Base-by-base conservation (phyloP, 2,329 filamentous ascomycete genomes). In the Falciphora oryzae region DNA sequence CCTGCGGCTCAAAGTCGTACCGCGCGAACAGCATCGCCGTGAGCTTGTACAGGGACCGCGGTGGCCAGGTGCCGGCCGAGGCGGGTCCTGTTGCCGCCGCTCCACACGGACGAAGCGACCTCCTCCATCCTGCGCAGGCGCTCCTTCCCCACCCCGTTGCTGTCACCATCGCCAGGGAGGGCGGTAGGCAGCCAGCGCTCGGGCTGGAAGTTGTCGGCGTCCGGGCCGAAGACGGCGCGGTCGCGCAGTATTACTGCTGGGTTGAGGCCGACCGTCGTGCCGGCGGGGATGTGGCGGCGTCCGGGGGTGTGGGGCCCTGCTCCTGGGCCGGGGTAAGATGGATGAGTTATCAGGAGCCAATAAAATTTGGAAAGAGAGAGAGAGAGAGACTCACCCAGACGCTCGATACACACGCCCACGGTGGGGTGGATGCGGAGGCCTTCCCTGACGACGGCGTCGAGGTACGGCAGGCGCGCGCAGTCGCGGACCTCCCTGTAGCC, bases 161-260 rank as follows among this genome's bases (percentile, higher is more conserved):
- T 11, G 32, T 8, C 10, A 11, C 29, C 29, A 29, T 6, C 29
- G 29, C 10, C 31, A 10, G 31, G 38, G 0, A 77, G 78, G 66
- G 81, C 81, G 74, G 70, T 69, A 31, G 71, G 69, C 13, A 78
- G 67, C 76, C 85, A 87, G n/a, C 86, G 73, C 70, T 88, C 85
- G 0, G 86, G 86, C 4, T 82, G 73, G 69, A 83, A 89, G 0
- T 70, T 70, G 59, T 87, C 81, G 0, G 82, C 79, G 66, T 89
- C 83, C 0, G 77, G 70, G 0, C 85, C 86, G 65, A 87, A 89
- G 13, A 87, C 73, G 56, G 83, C 79, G 2, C 77, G 76, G 10
- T 82, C 77, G 0, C 83, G 80, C 68, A 88, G 85, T 22, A 89
- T 74, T 0, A 87, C 84, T 81, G 82, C 88, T 0, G 85, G 79